Base-by-base conservation (phyloP, 257 asterid species). In the Gynochthodes officinalis region DNA sequence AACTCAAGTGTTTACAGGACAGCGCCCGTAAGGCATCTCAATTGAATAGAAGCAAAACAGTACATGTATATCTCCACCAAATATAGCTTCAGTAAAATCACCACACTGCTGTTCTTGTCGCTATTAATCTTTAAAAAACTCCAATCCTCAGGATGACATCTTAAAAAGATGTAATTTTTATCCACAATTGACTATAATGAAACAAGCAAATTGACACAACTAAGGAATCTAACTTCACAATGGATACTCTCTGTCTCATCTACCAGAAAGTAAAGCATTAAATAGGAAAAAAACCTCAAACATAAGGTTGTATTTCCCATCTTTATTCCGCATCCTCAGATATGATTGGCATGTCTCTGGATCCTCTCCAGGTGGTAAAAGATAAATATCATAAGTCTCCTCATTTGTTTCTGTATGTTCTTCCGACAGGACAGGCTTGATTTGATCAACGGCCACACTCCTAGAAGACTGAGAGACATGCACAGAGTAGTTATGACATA, bases 361-460 rank as follows among this genome's bases (percentile, higher is more conserved):
- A 85, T 95, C 99, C 83, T 95, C 99, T 61, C 99, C 99, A 57
- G 99, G 99, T 50, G 99, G 99, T 62, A 95, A 82, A 83, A 95
- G 99, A 83, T 85, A 95, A 57, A 95, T 95, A 84, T 95, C 99
- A 58, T 92, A 92, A 50, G 93, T 95, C 77, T 89, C 87, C 80
- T 95, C 99, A 0, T 79, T 85, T 69, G 84, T 73, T 79, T 92
- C 98, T 53, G 83, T 44, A 44, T 82, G 88, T 61, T 84, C 99
- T 75, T 88, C 91, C 23, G 89, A 76, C 83, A 95, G 74, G 78
- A 82, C 84, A 65, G 89, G 73, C 82, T 88, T 95, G 87, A 89
- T 84, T 80, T 87, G 84, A 80, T 90, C 96, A 59, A 33, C 86
- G 0, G 84, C 75, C 73, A 95, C 71, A 44, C 80, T 75, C 86